These are phyloP conservation scores for Oemleria cerasiformis DNA, from an alignment of 306 rosid genomes.

Conservation along the genomic window DNA sequence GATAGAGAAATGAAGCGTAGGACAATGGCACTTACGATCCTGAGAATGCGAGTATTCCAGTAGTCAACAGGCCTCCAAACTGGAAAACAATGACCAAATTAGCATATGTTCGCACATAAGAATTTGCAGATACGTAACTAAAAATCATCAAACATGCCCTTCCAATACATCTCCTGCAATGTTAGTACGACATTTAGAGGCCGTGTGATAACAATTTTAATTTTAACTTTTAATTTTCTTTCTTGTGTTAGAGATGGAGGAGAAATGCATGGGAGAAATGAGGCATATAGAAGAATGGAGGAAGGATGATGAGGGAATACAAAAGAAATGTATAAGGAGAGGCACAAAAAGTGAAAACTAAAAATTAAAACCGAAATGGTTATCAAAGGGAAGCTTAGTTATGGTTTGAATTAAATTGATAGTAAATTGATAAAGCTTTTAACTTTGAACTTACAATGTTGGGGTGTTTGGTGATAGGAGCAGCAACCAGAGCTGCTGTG, in stretches of 20 bases:
- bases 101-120: not conserved
- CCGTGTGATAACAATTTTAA: no score
- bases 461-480: slow-evolving; percentile 75
- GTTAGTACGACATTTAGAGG: not conserved
- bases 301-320: no score
- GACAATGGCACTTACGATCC: slow-evolving; percentile 68
- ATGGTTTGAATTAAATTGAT: not conserved
- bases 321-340: no score
- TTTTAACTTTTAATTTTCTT: no score
- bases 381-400: no score
- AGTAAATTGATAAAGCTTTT: not conserved
- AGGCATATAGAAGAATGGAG: no score
- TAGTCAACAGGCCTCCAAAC: slow-evolving; percentile 88
- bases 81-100: slow-evolving; percentile 20
- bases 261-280: no score
- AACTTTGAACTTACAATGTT: slow-evolving; percentile 54
- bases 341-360: no score
- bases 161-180: not conserved
- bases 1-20: not conserved
- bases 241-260: no score
- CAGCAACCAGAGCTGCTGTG: slow-evolving; percentile 76
- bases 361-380: no score
- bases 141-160: not conserved
- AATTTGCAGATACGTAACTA: not conserved
- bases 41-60: slow-evolving; percentile 85